phyloP scores from a whole-genome alignment of 2,329 filamentous ascomycete species.

The Basipetospora sp. region DNA sequence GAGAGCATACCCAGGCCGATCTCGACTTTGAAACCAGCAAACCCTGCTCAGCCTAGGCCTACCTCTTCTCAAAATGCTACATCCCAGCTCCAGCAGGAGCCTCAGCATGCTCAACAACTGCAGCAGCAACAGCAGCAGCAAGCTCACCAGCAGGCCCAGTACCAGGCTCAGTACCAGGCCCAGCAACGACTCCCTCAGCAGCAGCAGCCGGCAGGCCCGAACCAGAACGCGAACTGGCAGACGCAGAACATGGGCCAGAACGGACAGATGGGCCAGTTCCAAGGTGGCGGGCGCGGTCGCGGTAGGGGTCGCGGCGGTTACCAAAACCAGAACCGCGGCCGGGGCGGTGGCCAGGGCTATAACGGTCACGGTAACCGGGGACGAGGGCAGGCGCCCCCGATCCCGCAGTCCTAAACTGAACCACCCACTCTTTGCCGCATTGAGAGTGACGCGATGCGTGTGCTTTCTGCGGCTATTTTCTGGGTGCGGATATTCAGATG shows the following conservation, averaged over 20 bases:
- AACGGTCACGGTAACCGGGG: slow-evolving; percentile 10
- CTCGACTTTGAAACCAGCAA: slow-evolving; percentile 28
- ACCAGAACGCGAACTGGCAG: slow-evolving; percentile 16
- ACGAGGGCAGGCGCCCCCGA: slow-evolving; percentile 15
- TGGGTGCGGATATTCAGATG: too few relatives aligned
- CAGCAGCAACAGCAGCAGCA: slow-evolving; percentile 12
- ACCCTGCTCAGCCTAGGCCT: slow-evolving; percentile 10
- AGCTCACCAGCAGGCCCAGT: slow-evolving; percentile 13
- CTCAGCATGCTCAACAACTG: slow-evolving; percentile 15
- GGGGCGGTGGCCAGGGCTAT: slow-evolving; percentile 11
- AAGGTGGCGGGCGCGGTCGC: slow-evolving; percentile 19
- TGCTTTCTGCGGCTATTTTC: too few relatives aligned
- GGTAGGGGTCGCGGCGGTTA: slow-evolving; percentile 14
- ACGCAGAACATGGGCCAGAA: slow-evolving; percentile 11
- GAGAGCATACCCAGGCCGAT: slow-evolving; percentile 82
- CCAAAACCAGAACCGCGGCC: slow-evolving; percentile 3
- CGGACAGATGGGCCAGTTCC: slow-evolving; percentile 15
- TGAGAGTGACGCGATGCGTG: too few relatives aligned
- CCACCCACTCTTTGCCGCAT: too few relatives aligned
- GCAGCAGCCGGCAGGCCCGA: slow-evolving; percentile 15
- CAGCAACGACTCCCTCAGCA: slow-evolving; percentile 8
- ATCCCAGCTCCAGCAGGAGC: slow-evolving; percentile 14
- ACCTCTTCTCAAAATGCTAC: slow-evolving; percentile 7
- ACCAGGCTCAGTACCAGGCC: slow-evolving; percentile 10
- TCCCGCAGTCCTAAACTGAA: slow-evolving; percentile 16